A percentile compares a stretch with the other conserved stretches of the same genome.
These are phyloP conservation scores for Globisporangium orthogonon DNA, from an alignment of 352 stramenopile genomes.

Conservation along the genomic window DNA sequence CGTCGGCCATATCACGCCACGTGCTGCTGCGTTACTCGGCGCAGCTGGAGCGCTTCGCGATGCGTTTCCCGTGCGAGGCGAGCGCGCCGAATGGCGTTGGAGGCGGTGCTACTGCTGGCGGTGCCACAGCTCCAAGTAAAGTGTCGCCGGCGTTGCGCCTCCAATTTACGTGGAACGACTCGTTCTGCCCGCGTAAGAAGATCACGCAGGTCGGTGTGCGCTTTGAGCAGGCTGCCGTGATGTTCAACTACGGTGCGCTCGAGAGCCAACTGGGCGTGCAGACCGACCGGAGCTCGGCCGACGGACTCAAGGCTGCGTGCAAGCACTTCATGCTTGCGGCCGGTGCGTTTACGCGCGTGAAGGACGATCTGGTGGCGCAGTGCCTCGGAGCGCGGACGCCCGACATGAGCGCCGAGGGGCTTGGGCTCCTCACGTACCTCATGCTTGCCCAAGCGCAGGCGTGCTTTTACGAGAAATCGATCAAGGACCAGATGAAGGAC, in stretches of 20 bases:
- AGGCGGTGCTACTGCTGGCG: background rate
- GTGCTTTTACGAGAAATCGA: constrained; percentile 91
- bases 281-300: constrained; percentile 60
- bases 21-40: constrained; percentile 74
- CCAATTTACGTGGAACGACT: constrained; percentile 89
- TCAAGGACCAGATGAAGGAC: constrained; percentile 85
- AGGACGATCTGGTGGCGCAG: constrained; percentile 39
- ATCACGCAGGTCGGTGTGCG: constrained; percentile 46
- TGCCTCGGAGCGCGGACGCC: constrained; percentile 36
- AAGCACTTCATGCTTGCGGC: constrained; percentile 83
- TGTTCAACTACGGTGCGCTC: constrained; percentile 86
- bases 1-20: constrained; percentile 55
- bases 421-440: constrained; percentile 61
- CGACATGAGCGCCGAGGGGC: constrained; percentile 57
- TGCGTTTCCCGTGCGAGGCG: constrained; percentile 49
- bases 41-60: constrained; percentile 58
- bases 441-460: constrained; percentile 85
- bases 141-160: constrained; percentile 29
- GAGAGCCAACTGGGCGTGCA: constrained; percentile 79
- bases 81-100: constrained; percentile 7
- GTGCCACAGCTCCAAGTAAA: background rate
- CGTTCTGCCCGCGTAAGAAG: constrained; percentile 87
- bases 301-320: constrained; percentile 80
- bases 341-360: constrained; percentile 62
- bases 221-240: constrained; percentile 77